These are phyloP conservation scores for Gracilaria gracilis DNA, from an alignment of 23 red algal species.

Conservation along the genomic window DNA sequence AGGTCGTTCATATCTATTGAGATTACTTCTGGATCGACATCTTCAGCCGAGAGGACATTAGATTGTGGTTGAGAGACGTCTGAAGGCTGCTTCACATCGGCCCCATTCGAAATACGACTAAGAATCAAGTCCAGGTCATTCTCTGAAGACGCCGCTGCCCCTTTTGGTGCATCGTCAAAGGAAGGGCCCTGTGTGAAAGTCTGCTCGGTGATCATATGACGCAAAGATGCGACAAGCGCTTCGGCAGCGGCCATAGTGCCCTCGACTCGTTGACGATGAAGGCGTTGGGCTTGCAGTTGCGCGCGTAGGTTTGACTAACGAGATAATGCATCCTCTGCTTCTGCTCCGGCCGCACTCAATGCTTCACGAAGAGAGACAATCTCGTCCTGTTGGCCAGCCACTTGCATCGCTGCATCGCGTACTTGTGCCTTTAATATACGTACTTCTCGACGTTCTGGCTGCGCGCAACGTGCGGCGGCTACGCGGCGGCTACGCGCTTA, in stretches of 20 bases:
- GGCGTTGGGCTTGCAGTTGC: conserved; percentile 34
- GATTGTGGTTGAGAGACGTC: neutral
- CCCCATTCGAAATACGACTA: conserved; percentile 16
- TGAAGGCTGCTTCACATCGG: neutral
- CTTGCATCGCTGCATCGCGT: conserved; percentile 47
- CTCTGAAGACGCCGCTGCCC: neutral
- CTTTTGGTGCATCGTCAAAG: conserved; percentile 2
- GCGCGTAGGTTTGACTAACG: conserved; percentile 41
- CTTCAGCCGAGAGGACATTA: neutral
- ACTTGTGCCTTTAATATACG: conserved; percentile 51
- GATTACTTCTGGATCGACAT: neutral
- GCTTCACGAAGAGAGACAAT: conserved; percentile 15
- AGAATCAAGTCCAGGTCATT: no score
- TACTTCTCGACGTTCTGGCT: conserved; percentile 60
- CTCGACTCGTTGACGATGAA: conserved; percentile 43
- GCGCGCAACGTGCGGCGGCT: no score
- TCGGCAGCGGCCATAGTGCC: conserved; percentile 61
- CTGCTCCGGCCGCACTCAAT: conserved; percentile 29
- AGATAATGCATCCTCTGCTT: conserved; percentile 20
- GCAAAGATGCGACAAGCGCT: conserved; percentile 45
- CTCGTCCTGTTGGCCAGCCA: conserved; percentile 60
- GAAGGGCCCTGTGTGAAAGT: neutral
- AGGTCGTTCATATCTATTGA: neutral
- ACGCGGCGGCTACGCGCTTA: no score
- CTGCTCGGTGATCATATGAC: conserved; percentile 43